Percentiles rank a stretch among this genome's conserved stretches.
Conservation (phyloP, 352 stramenopile genomes). For the Globisporangium recalcitrans region DNA sequence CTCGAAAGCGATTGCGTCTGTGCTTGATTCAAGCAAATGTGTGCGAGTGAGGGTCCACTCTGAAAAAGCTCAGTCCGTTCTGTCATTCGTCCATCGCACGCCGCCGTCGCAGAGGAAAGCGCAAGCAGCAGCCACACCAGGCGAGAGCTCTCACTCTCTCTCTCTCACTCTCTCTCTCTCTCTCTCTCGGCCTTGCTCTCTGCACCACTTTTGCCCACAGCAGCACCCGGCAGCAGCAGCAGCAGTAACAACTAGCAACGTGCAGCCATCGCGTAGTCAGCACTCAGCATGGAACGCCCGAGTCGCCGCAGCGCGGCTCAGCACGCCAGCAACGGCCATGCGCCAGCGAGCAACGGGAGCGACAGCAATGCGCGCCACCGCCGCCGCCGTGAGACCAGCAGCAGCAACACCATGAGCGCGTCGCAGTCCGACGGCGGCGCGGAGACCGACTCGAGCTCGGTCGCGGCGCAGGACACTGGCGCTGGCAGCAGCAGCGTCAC, state of each 20-base stretch:
- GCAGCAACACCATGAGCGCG: conserved; percentile 18
- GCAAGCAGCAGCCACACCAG: neutral
- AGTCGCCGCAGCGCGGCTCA: conserved; percentile 37
- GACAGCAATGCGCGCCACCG: conserved; percentile 32
- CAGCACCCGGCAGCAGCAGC: neutral
- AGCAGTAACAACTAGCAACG: neutral
- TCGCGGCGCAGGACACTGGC: conserved; percentile 17
- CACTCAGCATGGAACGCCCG: conserved; percentile 38
- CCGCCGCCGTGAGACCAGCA: conserved; percentile 25
- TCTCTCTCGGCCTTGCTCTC: neutral
- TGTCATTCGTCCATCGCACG: conserved; percentile 1
- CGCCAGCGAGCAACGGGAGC: conserved; percentile 25
- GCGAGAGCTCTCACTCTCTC: neutral
- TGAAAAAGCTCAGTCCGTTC: conserved; percentile 6
- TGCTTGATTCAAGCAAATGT: neutral
- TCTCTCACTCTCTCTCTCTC: neutral
- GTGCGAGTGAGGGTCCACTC: conserved; percentile 2
- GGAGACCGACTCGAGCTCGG: conserved; percentile 56
- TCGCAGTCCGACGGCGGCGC: conserved; percentile 51
- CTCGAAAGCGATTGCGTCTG: neutral
- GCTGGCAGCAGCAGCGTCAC: conserved; percentile 20
- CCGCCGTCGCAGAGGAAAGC: neutral
- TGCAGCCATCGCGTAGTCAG: neutral
- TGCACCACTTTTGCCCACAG: neutral
- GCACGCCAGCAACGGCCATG: conserved; percentile 18